Percentiles rank a stretch among this genome's conserved stretches.
Conservation (phyloP, 345 rosid species). For the Populus nigra region DNA sequence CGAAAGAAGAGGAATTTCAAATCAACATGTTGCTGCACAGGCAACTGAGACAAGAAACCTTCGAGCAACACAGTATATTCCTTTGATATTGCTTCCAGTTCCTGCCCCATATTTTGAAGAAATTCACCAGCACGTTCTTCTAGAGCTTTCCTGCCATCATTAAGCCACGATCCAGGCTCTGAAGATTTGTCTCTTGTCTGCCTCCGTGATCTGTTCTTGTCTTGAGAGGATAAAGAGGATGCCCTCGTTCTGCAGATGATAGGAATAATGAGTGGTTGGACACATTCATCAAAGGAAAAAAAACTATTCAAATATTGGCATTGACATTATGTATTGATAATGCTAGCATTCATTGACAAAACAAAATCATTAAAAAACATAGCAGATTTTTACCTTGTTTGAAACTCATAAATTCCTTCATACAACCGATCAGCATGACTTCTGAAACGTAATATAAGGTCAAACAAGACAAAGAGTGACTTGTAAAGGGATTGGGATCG, state of each 20-base stretch:
- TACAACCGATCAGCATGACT: constrained; percentile 87
- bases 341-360: not conserved
- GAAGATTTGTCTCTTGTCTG: constrained; percentile 36
- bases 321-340: not conserved
- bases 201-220: constrained; percentile 39
- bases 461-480: constrained; percentile 83
- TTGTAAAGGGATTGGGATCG: constrained; percentile 69
- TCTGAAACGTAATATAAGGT: constrained; percentile 76
- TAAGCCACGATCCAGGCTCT: constrained; percentile 63
- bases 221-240: constrained; percentile 50
- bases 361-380: not conserved
- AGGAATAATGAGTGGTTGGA: not conserved
- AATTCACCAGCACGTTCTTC: constrained; percentile 90
- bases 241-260: constrained; percentile 48
- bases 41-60: constrained; percentile 80
- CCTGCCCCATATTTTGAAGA: constrained; percentile 74
- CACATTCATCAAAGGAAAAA: not conserved
- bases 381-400: constrained; percentile 59
- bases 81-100: constrained; percentile 64
- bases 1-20: constrained; percentile 92
- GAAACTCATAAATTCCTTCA: constrained; percentile 85
- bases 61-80: constrained; percentile 72
- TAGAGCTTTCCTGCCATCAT: constrained; percentile 80
- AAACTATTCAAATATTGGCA: not conserved
- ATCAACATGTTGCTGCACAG: constrained; percentile 85